These are phyloP conservation scores for Vitis hybrid DNA, from an alignment of 177 flowering plant genomes.

Conservation along the genomic window DNA sequence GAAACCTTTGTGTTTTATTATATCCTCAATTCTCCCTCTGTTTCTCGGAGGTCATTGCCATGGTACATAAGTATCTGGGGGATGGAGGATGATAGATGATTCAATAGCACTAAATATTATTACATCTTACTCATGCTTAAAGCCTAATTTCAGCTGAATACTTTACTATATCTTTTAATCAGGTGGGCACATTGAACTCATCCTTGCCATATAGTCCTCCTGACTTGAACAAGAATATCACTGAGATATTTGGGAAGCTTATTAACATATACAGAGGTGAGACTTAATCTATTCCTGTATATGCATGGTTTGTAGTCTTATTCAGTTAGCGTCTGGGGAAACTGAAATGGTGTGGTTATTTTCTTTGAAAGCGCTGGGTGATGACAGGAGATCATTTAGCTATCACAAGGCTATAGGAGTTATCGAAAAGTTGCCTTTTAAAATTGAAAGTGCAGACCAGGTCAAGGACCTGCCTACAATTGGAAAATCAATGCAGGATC, in stretches of 20 bases:
- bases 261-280: constrained; percentile 88
- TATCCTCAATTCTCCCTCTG: background rate
- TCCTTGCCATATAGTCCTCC: constrained; percentile 71
- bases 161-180: constrained; percentile 9
- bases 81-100: background rate
- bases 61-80: background rate
- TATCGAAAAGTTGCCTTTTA: constrained; percentile 86
- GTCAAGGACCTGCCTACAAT: constrained; percentile 83
- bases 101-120: background rate
- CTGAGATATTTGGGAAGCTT: constrained; percentile 87
- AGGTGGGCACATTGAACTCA: constrained; percentile 28
- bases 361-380: constrained; percentile 72
- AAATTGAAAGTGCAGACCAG: constrained; percentile 79
- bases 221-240: constrained; percentile 73
- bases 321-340: background rate
- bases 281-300: background rate
- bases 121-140: background rate
- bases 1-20: background rate
- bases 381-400: constrained; percentile 96
- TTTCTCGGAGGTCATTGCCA: background rate
- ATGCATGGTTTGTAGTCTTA: background rate
- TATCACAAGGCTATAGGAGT: constrained; percentile 85
- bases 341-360: constrained; percentile 12
- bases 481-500: constrained; percentile 91
- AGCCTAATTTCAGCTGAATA: background rate